Percentiles rank a stretch among this genome's conserved stretches.
phyloP scores from a whole-genome alignment of 352 stramenopile species.

The Pythium coloratum region DNA sequence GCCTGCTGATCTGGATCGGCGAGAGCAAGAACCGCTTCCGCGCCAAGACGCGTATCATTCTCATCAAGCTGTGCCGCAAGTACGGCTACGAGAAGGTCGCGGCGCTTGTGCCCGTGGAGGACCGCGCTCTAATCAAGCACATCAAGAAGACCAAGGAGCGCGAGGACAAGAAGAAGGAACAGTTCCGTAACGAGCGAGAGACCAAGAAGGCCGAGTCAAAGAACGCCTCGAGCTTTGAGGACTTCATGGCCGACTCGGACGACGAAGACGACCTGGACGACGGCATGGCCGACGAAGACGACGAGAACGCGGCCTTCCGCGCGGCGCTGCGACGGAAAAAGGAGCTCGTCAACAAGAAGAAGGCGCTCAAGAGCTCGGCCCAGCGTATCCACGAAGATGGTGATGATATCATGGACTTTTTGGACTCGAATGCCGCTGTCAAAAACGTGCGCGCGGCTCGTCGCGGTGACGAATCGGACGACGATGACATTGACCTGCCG shows the following conservation, averaged over 20 bases:
- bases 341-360: conserved; percentile 69
- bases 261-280: conserved; percentile 81
- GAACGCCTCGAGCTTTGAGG: conserved; percentile 48
- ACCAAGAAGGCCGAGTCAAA: conserved; percentile 30
- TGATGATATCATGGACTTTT: conserved; percentile 93
- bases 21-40: conserved; percentile 95
- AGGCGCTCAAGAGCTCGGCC: conserved; percentile 31
- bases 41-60: conserved; percentile 94
- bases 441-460: conserved; percentile 82
- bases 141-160: conserved; percentile 95
- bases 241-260: conserved; percentile 83
- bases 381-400: conserved; percentile 69
- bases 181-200: conserved; percentile 50
- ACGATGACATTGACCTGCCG: conserved; percentile 86
- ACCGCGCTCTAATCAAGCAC: conserved; percentile 92
- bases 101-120: conserved; percentile 87
- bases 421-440: conserved; percentile 87
- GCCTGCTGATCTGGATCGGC: conserved; percentile 92
- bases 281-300: conserved; percentile 53
- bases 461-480: conserved; percentile 45
- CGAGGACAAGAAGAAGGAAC: conserved; percentile 82
- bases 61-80: conserved; percentile 94
- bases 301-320: conserved; percentile 78
- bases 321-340: conserved; percentile 82
- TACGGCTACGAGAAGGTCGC: conserved; percentile 93